Evolutionary conservation across 2,329 filamentous ascomycete genomes (phyloP), one percentile per base, ranked within the genome.

Genomic region (Aspergillus pseudoterreus): DNA sequence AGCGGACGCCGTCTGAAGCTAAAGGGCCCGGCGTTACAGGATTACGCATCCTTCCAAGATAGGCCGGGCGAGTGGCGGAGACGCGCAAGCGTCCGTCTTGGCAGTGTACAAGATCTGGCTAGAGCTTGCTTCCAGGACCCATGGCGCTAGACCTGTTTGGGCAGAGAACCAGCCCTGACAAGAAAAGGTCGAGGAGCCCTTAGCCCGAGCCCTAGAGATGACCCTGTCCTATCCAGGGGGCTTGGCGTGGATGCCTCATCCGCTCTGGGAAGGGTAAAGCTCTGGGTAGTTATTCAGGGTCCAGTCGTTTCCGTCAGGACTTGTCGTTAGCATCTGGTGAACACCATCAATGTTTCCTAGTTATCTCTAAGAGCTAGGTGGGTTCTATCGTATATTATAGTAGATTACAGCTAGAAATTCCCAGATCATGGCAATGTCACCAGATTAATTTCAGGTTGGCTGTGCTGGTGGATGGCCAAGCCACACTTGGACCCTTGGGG

Each of bases 41-140:
- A 55, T 58, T 55, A 57, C 54, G 51, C 43, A 53, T 47, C 45
- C 50, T 51, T 57, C 47, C 51, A 49, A 51, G 50, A 46, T 49
- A 52, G 45, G 50, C 51, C 52, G 46, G 14, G 43, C 51, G 51
- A 38, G 55, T 60, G 63, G 59, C 63, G 66, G 65, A 69, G 67
- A 69, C 67, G 66, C 67, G 67, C 67, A 70, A 70, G 66, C 67
- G 60, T 65, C 63, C 65, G 63, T 66, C 68, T 70, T 70, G 68
- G 67, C 66, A 60, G 47, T 50, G 55, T 33, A 53, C 56, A 54
- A 57, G 64, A 67, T 67, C 60, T 60, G 63, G 59, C 62, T 59
- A 66, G 63, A 61, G 59, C 56, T 52, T 52, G 50, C 52, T 57
- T 49, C 44, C 33, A 8, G 12, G 49, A 39, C 47, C 64, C 62